Percentiles rank a stretch among this genome's conserved stretches.
Conservation (phyloP, 2,329 filamentous ascomycete genomes). For the Aspergillus sojae region DNA sequence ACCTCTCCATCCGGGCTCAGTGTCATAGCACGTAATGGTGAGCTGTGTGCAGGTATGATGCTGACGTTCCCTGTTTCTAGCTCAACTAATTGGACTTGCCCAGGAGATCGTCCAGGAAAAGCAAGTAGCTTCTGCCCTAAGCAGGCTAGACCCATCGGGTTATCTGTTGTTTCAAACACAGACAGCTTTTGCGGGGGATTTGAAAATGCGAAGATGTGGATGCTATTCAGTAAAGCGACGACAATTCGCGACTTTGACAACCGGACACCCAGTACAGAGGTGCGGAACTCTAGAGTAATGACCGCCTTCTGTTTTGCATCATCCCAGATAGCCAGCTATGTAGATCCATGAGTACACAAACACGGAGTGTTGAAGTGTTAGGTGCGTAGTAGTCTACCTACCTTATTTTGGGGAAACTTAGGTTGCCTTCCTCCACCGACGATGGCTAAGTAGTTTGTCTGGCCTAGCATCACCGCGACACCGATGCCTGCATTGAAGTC, state of each 20-base stretch:
- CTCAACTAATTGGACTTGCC: conserved; percentile 88
- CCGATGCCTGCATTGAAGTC: conserved; percentile 83
- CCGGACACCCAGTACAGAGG: conserved; percentile 77
- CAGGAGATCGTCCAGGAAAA: conserved; percentile 83
- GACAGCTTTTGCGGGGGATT: conserved; percentile 70
- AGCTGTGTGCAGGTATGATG: conserved; percentile 89
- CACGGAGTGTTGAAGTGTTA: background rate
- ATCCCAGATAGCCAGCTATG: conserved; percentile 81
- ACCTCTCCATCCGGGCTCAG: conserved; percentile 79
- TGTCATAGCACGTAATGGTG: conserved; percentile 74
- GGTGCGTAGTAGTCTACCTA: conserved; percentile 32
- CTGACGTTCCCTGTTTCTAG: conserved; percentile 78
- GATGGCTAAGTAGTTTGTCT: conserved; percentile 82
- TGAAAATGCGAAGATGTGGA: conserved; percentile 78
- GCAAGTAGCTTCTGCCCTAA: conserved; percentile 73
- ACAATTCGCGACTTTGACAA: conserved; percentile 76
- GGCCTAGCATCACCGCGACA: conserved; percentile 82
- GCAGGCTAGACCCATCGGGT: conserved; percentile 77
- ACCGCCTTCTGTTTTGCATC: conserved; percentile 75
- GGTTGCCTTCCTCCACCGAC: conserved; percentile 85
- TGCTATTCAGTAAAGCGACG: conserved; percentile 78
- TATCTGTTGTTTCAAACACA: conserved; percentile 83
- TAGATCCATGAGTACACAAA: background rate
- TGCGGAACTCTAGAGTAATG: conserved; percentile 76
- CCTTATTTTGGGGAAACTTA: conserved; percentile 86